Base-by-base conservation (phyloP, 208 protist genomes). In the Angomonas ambiguus region DNA sequence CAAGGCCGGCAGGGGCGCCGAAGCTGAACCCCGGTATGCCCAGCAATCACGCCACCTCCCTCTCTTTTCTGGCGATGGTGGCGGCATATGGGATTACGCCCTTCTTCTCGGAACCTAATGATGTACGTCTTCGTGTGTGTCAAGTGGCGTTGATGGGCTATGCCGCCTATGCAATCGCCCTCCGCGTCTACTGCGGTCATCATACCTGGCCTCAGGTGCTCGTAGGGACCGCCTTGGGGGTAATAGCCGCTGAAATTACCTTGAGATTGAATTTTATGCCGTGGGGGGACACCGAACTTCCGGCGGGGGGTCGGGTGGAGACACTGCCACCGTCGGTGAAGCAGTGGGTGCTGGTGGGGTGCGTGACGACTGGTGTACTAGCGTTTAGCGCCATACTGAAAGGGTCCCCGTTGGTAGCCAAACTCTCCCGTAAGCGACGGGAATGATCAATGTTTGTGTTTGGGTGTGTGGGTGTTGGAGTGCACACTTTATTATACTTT, bases 1-100 rank as follows among this genome's bases (percentile, higher is more conserved):
- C 75, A 20, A 77, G 82, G 4, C 82, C 82, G 27, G 24, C 28
- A 0, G 82, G 82, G 2, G 78, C 82, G 2, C 67, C 33, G 28
- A 84, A 88, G 68, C 42, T 67, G 53, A 85, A 73, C 35, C 79
- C 82, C 0, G 82, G 82, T 30, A 88, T 88, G 82, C 82, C 82
- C 31, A 88, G 82, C 79, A 88, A 84, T 62, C 82, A 88, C 55
- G 82, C 82, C 31, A 85, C 79, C 0, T 62, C 62, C 24, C 71
- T 88, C 11, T 69, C 79, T 18, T 88, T 82, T 31, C 60, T 88
- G 16, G 61, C 57, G 13, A 42, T 83, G 6, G 60, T 51, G 25
- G 68, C 71, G 1, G 68, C 70, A 4, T 59, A 64, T 11, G 78
- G 64, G 5, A 27, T 87, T 53, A 66, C 69, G 69, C 18, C 48